Evolutionary conservation across 768 basidiomycete species (phyloP), one percentile per base, ranked within the genome.

Genomic region (Saitozyma sp.): DNA sequence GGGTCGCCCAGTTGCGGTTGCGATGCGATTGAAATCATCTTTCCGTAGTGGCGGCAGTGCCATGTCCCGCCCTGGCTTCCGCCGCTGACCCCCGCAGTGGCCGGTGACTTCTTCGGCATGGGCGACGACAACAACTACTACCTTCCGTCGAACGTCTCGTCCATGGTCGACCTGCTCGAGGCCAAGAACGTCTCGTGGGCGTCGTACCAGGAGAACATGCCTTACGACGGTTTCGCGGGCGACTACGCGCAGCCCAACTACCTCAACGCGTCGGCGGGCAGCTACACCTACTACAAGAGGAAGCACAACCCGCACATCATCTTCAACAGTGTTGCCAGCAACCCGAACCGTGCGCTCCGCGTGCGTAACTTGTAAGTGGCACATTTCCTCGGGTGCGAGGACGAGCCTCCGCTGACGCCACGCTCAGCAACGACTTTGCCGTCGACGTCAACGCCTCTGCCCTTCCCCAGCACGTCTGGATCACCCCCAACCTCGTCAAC

Each of bases 401-500:
- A 29, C 29, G 2, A 29, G 29, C 29, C 5, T 5, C 29, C 29
- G 29, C 29, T 29, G 29, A 29, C 29, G 29, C 29, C 29, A 29
- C 29, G 29, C 29, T 5, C 29, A 29, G 29, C 71, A 87, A 87
- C 59, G 82, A 87, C 71, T 86, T 88, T 64, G 83, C 84, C 9
- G 77, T 80, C 37, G 87, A 88, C 65, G 75, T 86, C 14, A 81
- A 81, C 20, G 82, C 82, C 9, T 74, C 82, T 50, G 79, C 79
- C 1, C 74, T 88, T 49, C 83, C 86, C 10, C 86, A 87, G 58
- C 88, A 86, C 85, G 65, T 81, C 9, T 87, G 85, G 65, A 80
- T 88, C 57, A 87, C 87, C 1, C 87, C 87, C 11, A 88, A 88
- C 73, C 79, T 86, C 67, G 81, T 82, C 54, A 83, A 87, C 68